Conservation (phyloP, 495 filamentous ascomycete genomes). For the Hypoxylon perforatum region DNA sequence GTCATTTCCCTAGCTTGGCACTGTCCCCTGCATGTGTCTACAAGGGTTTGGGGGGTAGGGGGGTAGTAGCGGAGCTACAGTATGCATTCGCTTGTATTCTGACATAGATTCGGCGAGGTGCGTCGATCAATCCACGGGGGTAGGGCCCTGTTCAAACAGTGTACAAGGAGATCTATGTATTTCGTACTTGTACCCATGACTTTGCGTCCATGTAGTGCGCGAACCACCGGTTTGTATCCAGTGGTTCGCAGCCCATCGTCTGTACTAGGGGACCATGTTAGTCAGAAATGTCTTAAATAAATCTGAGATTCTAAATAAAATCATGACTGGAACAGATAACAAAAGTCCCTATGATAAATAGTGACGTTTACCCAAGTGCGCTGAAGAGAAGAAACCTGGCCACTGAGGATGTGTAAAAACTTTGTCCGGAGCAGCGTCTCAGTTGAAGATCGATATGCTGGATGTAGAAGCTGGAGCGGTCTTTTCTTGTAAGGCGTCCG, state of each 20-base stretch:
- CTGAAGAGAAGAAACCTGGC: neutral
- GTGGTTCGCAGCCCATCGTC: constrained; percentile 16
- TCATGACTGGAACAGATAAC: neutral
- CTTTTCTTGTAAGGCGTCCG: constrained; percentile 24
- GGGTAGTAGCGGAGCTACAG: constrained; percentile 10
- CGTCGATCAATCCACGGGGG: constrained; percentile 1
- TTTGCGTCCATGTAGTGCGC: constrained; percentile 8
- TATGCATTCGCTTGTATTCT: constrained; percentile 18
- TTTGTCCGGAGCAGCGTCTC: neutral
- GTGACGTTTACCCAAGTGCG: neutral
- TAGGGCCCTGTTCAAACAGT: constrained; percentile 3
- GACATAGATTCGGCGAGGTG: constrained; percentile 3
- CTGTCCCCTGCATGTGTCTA: constrained; percentile 22
- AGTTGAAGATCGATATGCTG: constrained; percentile 5
- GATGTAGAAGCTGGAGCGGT: constrained; percentile 15
- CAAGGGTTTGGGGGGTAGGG: neutral
- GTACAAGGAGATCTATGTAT: constrained; percentile 1
- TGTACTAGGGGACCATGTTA: neutral
- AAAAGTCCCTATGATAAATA: neutral
- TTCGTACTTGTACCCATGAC: constrained; percentile 21
- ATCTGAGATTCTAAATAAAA: constrained; percentile 2
- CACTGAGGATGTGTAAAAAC: constrained; percentile 31
- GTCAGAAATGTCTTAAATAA: neutral
- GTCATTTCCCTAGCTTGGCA: constrained; percentile 28
- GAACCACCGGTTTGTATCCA: constrained; percentile 17